Evolutionary conservation across 257 asterid species (phyloP).

Genomic region (Solanum clarkiae): DNA sequence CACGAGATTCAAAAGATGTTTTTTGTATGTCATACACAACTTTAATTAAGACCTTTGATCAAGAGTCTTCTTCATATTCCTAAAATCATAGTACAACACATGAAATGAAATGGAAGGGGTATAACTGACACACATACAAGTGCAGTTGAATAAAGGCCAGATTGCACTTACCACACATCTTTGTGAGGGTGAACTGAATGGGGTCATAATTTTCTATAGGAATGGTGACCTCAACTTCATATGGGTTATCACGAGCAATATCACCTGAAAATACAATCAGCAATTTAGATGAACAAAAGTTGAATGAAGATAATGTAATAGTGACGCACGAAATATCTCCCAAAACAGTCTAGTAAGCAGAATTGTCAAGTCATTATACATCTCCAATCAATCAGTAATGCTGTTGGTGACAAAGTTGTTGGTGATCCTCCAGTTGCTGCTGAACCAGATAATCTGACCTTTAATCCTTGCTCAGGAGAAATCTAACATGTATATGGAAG

Average conservation of each 20-base stretch:
- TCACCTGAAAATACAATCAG: constrained; percentile 42
- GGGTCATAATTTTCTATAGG: constrained; percentile 73
- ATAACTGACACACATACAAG: background rate
- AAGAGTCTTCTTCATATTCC: background rate
- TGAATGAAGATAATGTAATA: background rate
- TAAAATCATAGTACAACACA: background rate
- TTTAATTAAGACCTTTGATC: background rate
- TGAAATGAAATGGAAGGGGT: background rate
- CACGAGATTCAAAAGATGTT: background rate
- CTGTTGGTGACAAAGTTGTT: constrained; percentile 79
- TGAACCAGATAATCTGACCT: constrained; percentile 62
- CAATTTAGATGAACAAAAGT: constrained; percentile 5
- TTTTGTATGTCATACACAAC: background rate
- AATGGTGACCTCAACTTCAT: constrained; percentile 73
- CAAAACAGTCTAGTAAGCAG: background rate
- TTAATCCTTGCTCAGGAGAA: constrained; percentile 64
- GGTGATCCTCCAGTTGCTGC: constrained; percentile 77
- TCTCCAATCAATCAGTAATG: constrained; percentile 58
- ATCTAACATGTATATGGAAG: constrained; percentile 26
- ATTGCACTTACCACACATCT: constrained; percentile 61
- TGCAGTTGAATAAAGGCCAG: constrained; percentile 1
- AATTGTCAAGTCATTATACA: constrained; percentile 27
- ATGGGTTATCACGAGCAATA: constrained; percentile 49
- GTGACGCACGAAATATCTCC: background rate
- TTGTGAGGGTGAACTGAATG: constrained; percentile 59